A percentile compares a stretch with the other conserved stretches of the same genome.
Conservation (phyloP, 768 basidiomycete species). For the Chiua virens region DNA sequence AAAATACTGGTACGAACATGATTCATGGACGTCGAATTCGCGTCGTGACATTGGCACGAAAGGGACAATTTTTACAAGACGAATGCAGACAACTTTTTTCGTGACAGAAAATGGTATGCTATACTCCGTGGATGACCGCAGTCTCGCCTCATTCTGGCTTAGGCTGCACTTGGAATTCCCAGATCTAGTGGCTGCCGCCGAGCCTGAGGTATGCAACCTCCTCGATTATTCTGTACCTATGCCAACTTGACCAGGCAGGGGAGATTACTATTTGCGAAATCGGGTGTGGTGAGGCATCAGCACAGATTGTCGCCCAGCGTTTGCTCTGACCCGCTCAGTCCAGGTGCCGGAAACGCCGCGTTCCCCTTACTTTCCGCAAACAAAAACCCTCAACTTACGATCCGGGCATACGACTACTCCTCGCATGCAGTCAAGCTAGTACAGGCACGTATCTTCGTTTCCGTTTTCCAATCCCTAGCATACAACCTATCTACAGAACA, state of each 20-base stretch:
- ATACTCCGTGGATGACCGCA: neutral
- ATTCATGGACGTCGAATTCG: slow-evolving; percentile 28
- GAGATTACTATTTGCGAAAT: slow-evolving; percentile 77
- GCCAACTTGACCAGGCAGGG: slow-evolving; percentile 61
- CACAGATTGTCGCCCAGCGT: neutral
- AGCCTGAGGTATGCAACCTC: slow-evolving; percentile 52
- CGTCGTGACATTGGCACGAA: slow-evolving; percentile 24
- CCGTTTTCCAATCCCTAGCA: neutral
- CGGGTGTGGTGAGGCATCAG: slow-evolving; percentile 72
- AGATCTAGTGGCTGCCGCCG: slow-evolving; percentile 71
- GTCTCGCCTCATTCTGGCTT: neutral
- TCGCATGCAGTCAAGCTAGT: slow-evolving; percentile 86
- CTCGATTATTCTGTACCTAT: neutral
- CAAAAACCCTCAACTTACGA: slow-evolving; percentile 68
- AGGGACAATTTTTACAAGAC: slow-evolving; percentile 95
- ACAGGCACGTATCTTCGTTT: slow-evolving; percentile 53
- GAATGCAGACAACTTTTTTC: slow-evolving; percentile 88
- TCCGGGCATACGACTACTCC: slow-evolving; percentile 91
- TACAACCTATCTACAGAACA: slow-evolving; percentile 44
- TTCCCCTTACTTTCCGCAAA: slow-evolving; percentile 88
- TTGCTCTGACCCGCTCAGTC: slow-evolving; percentile 5
- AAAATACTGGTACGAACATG: slow-evolving; percentile 57
- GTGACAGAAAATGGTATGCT: slow-evolving; percentile 81
- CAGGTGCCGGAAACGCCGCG: slow-evolving; percentile 93
- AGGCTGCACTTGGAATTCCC: slow-evolving; percentile 96